A percentile compares a stretch with the other conserved stretches of the same genome.
phyloP scores from a whole-genome alignment of 306 rosid species.

The Malus sieversii region DNA sequence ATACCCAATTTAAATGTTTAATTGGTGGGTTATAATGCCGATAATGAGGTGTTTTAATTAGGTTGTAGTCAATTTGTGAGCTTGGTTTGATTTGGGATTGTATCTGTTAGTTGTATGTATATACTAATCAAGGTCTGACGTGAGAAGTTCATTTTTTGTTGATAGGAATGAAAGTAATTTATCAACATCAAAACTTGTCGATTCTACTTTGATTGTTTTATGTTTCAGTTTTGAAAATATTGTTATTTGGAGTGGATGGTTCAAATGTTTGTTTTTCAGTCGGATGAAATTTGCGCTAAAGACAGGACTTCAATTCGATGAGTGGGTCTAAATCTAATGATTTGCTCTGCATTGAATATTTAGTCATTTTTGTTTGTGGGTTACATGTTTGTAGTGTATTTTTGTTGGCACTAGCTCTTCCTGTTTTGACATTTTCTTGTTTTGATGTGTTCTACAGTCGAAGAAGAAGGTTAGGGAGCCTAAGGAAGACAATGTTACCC shows the following conservation, averaged over 20 bases:
- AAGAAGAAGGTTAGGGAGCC: slow-evolving; percentile 82
- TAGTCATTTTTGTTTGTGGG: too few species aligned
- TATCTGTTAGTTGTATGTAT: not conserved
- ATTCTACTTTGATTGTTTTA: not conserved
- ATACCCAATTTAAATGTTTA: not conserved
- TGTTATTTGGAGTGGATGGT: not conserved
- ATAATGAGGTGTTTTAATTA: not conserved
- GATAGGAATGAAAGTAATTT: not conserved
- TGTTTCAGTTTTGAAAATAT: not conserved
- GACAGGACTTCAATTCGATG: not conserved
- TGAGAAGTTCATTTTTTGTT: not conserved
- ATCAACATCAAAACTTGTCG: not conserved
- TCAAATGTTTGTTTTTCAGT: not conserved
- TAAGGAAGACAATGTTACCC: slow-evolving; percentile 78
- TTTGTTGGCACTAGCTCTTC: too few species aligned
- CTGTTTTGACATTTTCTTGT: not conserved
- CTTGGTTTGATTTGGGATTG: not conserved
- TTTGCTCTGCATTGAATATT: not conserved
- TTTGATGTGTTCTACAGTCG: not conserved
- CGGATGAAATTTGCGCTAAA: not conserved
- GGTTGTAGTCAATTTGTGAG: not conserved
- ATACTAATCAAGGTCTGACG: not conserved
- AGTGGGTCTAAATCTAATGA: not conserved
- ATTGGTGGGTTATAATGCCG: not conserved
- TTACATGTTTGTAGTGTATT: too few species aligned